Evolutionary conservation across 225 moss, liverwort and hornwort species (phyloP).

Genomic region (Physcomitrellopsis africana): DNA sequence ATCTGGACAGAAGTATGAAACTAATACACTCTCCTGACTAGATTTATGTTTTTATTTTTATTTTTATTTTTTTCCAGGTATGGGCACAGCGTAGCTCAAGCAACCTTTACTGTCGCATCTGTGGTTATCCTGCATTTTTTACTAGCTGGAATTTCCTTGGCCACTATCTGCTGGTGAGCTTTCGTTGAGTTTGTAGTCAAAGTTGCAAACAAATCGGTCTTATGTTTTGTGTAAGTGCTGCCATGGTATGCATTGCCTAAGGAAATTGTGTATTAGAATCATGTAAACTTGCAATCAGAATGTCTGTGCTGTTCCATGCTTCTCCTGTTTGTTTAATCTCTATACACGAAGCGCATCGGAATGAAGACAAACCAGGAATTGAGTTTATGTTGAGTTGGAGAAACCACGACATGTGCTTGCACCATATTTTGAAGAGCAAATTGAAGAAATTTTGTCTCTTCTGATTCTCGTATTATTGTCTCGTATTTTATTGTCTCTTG

Average conservation of each 20-base stretch:
- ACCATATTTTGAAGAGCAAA: constrained; percentile 2
- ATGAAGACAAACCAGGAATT: constrained; percentile 3
- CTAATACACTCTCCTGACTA: neutral
- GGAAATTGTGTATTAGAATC: neutral
- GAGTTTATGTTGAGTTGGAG: neutral
- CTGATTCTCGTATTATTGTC: neutral
- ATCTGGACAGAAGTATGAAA: neutral
- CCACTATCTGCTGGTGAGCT: constrained; percentile 69
- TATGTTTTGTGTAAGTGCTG: constrained; percentile 3
- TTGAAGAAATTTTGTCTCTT: neutral
- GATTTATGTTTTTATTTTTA: neutral
- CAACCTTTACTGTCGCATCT: constrained; percentile 67
- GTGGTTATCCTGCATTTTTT: constrained; percentile 74
- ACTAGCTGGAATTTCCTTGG: constrained; percentile 67
- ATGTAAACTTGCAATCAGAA: neutral
- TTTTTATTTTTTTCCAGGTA: constrained; percentile 40
- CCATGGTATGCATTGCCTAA: neutral
- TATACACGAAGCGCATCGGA: constrained; percentile 7
- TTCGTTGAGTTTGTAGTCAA: constrained; percentile 12
- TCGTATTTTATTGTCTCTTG: neutral
- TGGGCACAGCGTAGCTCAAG: constrained; percentile 60
- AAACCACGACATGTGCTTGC: neutral
- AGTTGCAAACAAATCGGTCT: neutral
- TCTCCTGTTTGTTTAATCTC: neutral
- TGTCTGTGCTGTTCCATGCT: neutral